Base-by-base conservation (phyloP, 2,329 filamentous ascomycete species). In the Hypomyces perniciosus region DNA sequence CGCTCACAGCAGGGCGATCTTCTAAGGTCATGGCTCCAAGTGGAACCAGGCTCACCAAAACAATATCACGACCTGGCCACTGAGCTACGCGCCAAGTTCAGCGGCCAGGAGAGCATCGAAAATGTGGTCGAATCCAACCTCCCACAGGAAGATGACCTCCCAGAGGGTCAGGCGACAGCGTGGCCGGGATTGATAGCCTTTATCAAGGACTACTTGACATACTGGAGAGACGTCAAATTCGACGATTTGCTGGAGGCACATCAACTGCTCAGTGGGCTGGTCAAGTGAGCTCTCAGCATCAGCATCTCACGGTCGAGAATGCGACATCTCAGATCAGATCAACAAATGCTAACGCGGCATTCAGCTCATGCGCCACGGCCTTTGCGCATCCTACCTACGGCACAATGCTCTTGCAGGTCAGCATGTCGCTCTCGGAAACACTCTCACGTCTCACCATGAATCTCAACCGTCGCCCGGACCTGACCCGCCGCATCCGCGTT, bases 371-470 rank as follows among this genome's bases (percentile, higher is more conserved):
- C 59, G 86, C 90, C 28, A 87, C 87, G 20, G 90, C 91, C 1
- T 80, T 96, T 44, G 82, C 84, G 6, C 86, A 96, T 61, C 83
- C 86, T 2, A 84, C 83, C 9, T 84, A 90, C 64, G 92, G 92
- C 31, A 80, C 85, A 30, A 79, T 96, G 61, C 82, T 96, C 60
- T 80, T 96, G 38, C 85, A 89, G 39, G 90, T 89, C 3, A 88
- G 90, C 63, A 84, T 96, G 60, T 86, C 86, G 30, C 80, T 95
- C 48, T 92, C 88, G 31, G 83, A 86, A 58, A 83, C 89, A 6
- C 80, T 96, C 27, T 86, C 89, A 7, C 84, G 85, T 57, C 78
- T 96, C 51, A 91, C 91, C 28, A 89, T 96, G 73, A 86, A 83
- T 46, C 77, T 96, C 37, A 90, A 92, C 65, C 86, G 85, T 56